These are phyloP conservation scores for Ophiosphaerella korrae DNA, from an alignment of 2,329 filamentous ascomycete species.

Conservation along the genomic window DNA sequence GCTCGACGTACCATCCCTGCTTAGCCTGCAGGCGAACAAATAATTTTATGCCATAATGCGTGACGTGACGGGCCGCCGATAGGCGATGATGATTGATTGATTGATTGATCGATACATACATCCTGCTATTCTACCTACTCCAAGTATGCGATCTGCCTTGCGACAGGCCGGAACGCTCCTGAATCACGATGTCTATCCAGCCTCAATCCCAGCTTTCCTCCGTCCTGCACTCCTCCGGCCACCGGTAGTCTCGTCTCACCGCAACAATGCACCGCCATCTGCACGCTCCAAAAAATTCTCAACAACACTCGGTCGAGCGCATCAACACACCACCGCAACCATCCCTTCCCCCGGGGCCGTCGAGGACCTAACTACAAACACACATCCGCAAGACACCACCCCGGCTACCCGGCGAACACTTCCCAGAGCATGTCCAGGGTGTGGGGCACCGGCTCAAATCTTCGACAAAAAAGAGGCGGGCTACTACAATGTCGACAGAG, in stretches of 20 bases:
- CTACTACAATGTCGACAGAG: slow-evolving; percentile 60
- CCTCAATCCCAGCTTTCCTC: slow-evolving; percentile 40
- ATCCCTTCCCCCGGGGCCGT: slow-evolving; percentile 8
- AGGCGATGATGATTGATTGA: neutral
- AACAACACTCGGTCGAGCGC: slow-evolving; percentile 25
- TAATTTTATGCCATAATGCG: slow-evolving; percentile 23
- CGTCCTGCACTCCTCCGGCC: slow-evolving; percentile 40
- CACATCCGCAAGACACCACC: neutral
- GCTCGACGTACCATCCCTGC: slow-evolving; percentile 15
- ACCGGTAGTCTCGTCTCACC: slow-evolving; percentile 12
- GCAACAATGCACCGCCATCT: slow-evolving; percentile 3
- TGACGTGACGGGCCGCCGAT: slow-evolving; percentile 11
- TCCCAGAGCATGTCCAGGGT: slow-evolving; percentile 64
- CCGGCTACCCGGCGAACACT: slow-evolving; percentile 35
- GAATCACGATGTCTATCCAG: slow-evolving; percentile 26
- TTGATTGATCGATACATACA: neutral
- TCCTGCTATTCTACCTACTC: neutral
- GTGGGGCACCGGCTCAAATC: slow-evolving; percentile 65
- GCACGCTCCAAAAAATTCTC: slow-evolving; percentile 28
- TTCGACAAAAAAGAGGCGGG: slow-evolving; percentile 61
- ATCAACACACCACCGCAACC: slow-evolving; percentile 20
- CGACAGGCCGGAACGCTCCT: slow-evolving; percentile 34
- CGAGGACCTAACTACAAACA: neutral
- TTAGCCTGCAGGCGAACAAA: slow-evolving; percentile 16
- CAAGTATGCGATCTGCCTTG: slow-evolving; percentile 41